A percentile compares a stretch with the other conserved stretches of the same genome.
These are phyloP conservation scores for Aleurites moluccanus DNA, from an alignment of 441 rosid species.

Conservation along the genomic window DNA sequence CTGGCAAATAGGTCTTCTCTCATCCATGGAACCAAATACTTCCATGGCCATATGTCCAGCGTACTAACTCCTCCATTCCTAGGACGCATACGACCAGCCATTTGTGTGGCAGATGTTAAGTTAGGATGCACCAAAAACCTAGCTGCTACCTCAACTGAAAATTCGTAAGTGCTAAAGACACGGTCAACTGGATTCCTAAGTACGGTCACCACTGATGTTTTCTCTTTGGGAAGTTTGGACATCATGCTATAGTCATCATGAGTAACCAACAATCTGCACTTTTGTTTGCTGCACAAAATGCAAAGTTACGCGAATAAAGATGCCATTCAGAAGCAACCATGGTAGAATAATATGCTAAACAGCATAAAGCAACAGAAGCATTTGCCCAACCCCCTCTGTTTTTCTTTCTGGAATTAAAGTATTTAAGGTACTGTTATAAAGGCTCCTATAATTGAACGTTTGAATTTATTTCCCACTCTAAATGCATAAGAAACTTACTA, in stretches of 20 bases:
- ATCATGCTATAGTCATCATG: constrained; percentile 98
- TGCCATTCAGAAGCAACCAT: not conserved
- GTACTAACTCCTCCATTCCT: constrained; percentile 70
- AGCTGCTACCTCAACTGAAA: constrained; percentile 94
- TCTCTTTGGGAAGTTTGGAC: constrained; percentile 78
- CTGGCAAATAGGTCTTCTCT: constrained; percentile 88
- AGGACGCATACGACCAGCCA: constrained; percentile 65
- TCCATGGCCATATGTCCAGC: constrained; percentile 99
- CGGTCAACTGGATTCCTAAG: constrained; percentile 89
- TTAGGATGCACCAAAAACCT: constrained; percentile 96
- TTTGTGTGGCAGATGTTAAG: constrained; percentile 71
- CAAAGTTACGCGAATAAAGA: constrained; percentile 20
- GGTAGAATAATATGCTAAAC: not conserved
- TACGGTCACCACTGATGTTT: constrained; percentile 91
- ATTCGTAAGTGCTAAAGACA: constrained; percentile 89
- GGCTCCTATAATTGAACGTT: not conserved
- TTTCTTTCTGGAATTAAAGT: not conserved
- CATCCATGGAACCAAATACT: constrained; percentile 97
- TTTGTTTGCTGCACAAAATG: constrained; percentile 57
- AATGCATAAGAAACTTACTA: not conserved
- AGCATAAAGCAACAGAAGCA: constrained; percentile 5
- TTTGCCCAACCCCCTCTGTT: not conserved
- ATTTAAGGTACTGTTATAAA: not conserved
- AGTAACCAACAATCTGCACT: constrained; percentile 79
- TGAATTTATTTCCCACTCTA: not conserved